Base-by-base conservation (phyloP, 2,329 filamentous ascomycete genomes). In the Phialophora tarda region DNA sequence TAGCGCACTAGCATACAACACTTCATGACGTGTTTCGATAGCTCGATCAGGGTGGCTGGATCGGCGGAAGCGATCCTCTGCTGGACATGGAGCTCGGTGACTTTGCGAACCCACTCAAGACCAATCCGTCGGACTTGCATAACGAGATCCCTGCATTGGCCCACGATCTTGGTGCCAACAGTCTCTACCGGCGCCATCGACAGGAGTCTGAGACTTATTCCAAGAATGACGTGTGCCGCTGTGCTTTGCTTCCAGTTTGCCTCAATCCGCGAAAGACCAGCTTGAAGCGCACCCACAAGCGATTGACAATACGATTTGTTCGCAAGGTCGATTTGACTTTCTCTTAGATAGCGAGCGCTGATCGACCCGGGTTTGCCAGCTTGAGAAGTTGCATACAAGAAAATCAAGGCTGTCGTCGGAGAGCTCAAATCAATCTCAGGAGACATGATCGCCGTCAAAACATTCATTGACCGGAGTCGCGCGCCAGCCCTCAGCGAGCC, bases 381-480 rank as follows among this genome's bases (percentile, higher is more conserved):
- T 73, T 87, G 82, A 67, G 81, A 78, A 10, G 81, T 77, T 0
- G 79, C 76, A 67, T 89, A 86, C 1, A 81, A 71, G 0, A 88
- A 59, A 0, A 88, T 71, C 1, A 82, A 68, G 5, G 75, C 75
- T 0, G 84, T 83, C 50, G 86, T 83, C 0, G 76, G 65, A 50
- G 83, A 82, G 11, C 81, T 83, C 41, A 86, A 82, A 53, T 86
- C 82, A 0, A 89, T 60, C 1, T 77, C 77, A 0, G 83, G 81
- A 0, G 78, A 75, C 0, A 76, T 74, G 2, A 89, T 73, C 70
- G 88, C 82, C 0, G 78, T 71, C 0, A 86, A 72, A 2, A 89
- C 82, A 61, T 88, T 89, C 8, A 78, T 71, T 83, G 86, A 89
- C 59, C 86, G 84, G 8, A 87, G 74, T 0, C 74, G 71, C 21